A percentile compares a stretch with the other conserved stretches of the same genome.
These are phyloP conservation scores for Suillus tomentosus DNA, from an alignment of 768 basidiomycete species.

Conservation along the genomic window DNA sequence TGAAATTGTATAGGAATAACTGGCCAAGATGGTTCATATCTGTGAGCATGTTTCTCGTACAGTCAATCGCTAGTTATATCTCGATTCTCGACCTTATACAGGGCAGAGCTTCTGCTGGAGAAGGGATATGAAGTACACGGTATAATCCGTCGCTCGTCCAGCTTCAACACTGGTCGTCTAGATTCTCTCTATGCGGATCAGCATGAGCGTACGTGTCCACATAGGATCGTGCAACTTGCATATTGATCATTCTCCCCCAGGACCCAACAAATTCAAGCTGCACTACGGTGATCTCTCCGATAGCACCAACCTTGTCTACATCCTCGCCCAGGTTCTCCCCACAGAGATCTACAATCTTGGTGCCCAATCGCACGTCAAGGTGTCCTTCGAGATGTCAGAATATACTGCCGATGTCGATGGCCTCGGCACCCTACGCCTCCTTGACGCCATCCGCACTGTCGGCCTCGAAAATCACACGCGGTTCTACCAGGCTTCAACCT, in stretches of 20 bases:
- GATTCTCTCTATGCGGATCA: conserved; percentile 93
- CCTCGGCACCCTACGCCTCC: conserved; percentile 90
- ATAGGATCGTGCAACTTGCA: conserved; percentile 12
- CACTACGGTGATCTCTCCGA: conserved; percentile 95
- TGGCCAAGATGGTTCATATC: conserved; percentile 94
- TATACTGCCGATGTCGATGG: conserved; percentile 98
- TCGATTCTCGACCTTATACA: conserved; percentile 31
- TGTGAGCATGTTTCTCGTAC: conserved; percentile 49
- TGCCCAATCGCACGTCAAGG: conserved; percentile 98
- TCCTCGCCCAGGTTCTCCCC: conserved; percentile 92
- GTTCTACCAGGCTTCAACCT: conserved; percentile 98
- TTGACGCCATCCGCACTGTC: conserved; percentile 95
- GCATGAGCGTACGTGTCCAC: conserved; percentile 72
- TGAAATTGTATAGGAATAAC: conserved; percentile 69
- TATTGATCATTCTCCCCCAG: conserved; percentile 34
- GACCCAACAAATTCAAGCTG: conserved; percentile 75
- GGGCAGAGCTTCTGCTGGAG: conserved; percentile 78
- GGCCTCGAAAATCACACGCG: conserved; percentile 90
- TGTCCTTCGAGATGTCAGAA: conserved; percentile 99
- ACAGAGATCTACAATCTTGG: conserved; percentile 98
- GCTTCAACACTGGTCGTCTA: conserved; percentile 95
- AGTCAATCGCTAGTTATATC: conserved; percentile 7
- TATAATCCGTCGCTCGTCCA: conserved; percentile 95
- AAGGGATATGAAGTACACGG: conserved; percentile 95
- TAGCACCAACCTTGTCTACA: conserved; percentile 95